These are phyloP conservation scores for Suillus subalutaceus DNA, from an alignment of 768 basidiomycete species.

Conservation along the genomic window DNA sequence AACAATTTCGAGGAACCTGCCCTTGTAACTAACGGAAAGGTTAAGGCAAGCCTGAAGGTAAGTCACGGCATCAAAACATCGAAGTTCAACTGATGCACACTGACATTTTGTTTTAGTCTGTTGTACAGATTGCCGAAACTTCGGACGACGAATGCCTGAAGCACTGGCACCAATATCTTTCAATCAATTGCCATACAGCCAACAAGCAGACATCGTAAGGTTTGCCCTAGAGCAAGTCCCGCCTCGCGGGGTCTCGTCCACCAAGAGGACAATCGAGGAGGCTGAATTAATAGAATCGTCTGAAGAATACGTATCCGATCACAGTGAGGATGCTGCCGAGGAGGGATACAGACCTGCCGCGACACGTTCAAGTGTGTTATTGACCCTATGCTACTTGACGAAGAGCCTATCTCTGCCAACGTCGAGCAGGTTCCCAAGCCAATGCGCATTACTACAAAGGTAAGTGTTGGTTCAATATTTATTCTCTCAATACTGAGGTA, in stretches of 20 bases:
- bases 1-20: no score
- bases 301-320: not conserved
- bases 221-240: not conserved
- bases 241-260: not conserved
- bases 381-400: not conserved
- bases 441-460: not conserved
- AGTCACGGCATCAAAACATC: no score
- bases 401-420: not conserved
- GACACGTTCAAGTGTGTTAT: not conserved
- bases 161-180: rapidly evolving
- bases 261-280: not conserved
- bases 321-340: no score
- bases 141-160: not conserved
- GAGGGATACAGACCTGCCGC: no score
- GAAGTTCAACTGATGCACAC: not conserved
- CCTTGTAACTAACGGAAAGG: no score
- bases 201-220: not conserved
- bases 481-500: not conserved
- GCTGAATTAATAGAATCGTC: not conserved
- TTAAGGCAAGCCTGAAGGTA: no score
- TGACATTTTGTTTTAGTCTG: not conserved
- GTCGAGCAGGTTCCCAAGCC: not conserved
- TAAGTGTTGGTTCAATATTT: not conserved
- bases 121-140: not conserved
- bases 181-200: not conserved